Percentiles rank a stretch among this genome's conserved stretches.
Evolutionary conservation across 495 filamentous ascomycete genomes (phyloP).

Genomic region (Neurospora sp.): DNA sequence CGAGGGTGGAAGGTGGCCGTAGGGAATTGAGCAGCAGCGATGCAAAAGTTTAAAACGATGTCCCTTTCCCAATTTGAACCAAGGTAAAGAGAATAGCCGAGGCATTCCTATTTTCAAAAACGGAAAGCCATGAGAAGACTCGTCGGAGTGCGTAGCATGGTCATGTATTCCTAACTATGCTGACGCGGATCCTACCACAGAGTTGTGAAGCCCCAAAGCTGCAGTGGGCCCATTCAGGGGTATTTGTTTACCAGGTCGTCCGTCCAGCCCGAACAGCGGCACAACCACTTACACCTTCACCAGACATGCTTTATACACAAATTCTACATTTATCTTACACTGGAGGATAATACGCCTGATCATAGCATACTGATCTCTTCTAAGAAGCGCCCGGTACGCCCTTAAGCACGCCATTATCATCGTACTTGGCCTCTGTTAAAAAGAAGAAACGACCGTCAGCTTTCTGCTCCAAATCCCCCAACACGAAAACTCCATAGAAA

Average conservation of each 20-base stretch:
- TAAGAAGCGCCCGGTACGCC: neutral
- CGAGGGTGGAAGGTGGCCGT: neutral
- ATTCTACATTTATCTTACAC: neutral
- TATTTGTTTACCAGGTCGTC: neutral
- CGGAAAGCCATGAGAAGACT: neutral
- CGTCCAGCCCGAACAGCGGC: neutral
- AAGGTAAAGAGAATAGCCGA: neutral
- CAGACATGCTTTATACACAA: neutral
- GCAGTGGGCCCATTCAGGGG: neutral
- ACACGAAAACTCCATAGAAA: neutral
- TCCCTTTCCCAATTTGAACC: neutral
- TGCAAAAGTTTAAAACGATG: neutral
- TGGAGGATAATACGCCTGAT: neutral
- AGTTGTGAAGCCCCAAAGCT: neutral
- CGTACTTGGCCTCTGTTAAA: slow-evolving; percentile 67
- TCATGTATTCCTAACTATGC: neutral
- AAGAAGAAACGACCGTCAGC: slow-evolving; percentile 7
- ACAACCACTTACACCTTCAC: neutral
- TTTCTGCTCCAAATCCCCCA: neutral
- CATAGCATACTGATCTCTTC: neutral
- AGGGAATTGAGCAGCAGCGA: neutral
- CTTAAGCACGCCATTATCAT: slow-evolving; percentile 58
- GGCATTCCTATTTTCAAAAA: neutral
- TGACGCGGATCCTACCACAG: neutral
- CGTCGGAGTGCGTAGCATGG: neutral